These are phyloP conservation scores for Dendrocalamus latiflorus DNA, from an alignment of 202 grass and related monocot species.

Conservation along the genomic window DNA sequence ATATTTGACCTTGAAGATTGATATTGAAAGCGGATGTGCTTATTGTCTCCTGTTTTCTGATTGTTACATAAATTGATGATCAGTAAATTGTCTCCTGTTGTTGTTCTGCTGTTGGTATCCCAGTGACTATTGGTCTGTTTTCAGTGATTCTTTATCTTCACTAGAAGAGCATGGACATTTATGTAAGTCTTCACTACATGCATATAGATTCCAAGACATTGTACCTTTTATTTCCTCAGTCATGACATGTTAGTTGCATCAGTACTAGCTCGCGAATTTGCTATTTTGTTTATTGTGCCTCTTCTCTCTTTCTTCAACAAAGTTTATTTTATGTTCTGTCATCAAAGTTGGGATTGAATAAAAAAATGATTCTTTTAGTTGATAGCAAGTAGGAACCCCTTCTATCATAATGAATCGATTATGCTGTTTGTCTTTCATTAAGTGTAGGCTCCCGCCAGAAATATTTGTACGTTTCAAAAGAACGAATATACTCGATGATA, in stretches of 20 bases:
- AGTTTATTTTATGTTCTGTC: not conserved
- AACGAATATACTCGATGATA: not conserved
- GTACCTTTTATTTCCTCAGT: not conserved
- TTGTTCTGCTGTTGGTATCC: not conserved
- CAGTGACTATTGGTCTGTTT: not conserved
- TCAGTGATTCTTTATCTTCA: not conserved
- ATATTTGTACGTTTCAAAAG: not conserved
- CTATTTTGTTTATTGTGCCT: not conserved
- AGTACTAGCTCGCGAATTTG: not conserved
- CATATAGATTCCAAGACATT: not conserved
- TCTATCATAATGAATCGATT: not conserved
- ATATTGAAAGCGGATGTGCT: not conserved
- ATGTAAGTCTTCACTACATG: not conserved
- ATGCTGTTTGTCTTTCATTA: not conserved
- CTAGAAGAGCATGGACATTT: not conserved
- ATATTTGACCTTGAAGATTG: not conserved
- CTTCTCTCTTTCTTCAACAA: not conserved
- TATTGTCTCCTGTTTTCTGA: not conserved
- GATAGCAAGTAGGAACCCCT: not conserved
- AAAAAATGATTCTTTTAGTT: not conserved
- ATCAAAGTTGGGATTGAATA: not conserved
- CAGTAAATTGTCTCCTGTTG: not conserved
- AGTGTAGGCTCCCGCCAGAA: not conserved
- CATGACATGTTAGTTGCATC: not conserved
- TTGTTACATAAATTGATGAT: not conserved